Evolutionary conservation across 805 yeast genomes (phyloP).

Genomic region (Sungouiozyma ichnusensis): DNA sequence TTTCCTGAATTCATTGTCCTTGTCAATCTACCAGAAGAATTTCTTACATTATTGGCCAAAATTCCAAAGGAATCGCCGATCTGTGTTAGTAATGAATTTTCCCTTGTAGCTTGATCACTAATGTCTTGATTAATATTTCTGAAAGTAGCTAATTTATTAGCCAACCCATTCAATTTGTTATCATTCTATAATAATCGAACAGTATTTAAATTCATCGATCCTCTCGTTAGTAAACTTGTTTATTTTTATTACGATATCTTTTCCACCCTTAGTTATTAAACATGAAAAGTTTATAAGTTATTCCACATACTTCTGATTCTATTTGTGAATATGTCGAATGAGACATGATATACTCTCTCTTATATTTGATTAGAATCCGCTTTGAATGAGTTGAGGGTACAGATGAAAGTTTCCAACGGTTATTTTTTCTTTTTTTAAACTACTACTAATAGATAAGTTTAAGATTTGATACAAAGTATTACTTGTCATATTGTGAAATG

Average conservation of each 20-base stretch:
- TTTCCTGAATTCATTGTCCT: conserved; percentile 52
- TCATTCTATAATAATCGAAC: conserved; percentile 43
- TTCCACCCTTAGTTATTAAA: no score
- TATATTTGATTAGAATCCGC: no score
- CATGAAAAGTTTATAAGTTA: background rate
- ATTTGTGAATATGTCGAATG: conserved; percentile 24
- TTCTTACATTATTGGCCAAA: conserved; percentile 39
- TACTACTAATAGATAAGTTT: background rate
- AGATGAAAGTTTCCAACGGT: no score
- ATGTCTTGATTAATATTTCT: conserved; percentile 60
- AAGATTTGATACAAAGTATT: background rate
- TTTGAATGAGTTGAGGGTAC: no score
- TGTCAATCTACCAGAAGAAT: conserved; percentile 41
- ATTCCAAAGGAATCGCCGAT: conserved; percentile 42
- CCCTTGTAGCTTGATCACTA: conserved; percentile 51
- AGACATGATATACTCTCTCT: no score
- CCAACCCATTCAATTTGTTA: conserved; percentile 48
- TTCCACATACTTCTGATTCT: conserved; percentile 16
- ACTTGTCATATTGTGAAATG: background rate
- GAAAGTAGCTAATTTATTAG: conserved; percentile 54
- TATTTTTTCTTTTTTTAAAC: no score
- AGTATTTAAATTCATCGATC: no score
- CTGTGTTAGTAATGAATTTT: conserved; percentile 32
- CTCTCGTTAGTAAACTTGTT: no score
- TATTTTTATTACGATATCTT: no score